A percentile compares a stretch with the other conserved stretches of the same genome.
phyloP scores from a whole-genome alignment of 2,329 filamentous ascomycete genomes.

The Lecanoromycetidae sp. region DNA sequence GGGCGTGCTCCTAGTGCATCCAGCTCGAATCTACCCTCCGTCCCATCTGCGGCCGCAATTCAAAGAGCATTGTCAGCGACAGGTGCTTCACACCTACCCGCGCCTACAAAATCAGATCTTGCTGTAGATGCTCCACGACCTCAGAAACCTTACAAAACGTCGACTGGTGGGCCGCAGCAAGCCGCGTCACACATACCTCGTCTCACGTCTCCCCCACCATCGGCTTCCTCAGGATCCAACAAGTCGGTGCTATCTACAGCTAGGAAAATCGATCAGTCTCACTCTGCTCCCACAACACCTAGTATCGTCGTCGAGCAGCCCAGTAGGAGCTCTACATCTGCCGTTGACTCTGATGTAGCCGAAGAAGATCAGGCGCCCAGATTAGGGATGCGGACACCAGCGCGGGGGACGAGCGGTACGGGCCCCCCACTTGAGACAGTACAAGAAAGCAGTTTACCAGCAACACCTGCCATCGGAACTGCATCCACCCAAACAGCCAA shows the following conservation, averaged over 20 bases:
- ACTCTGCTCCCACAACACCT: conserved; percentile 13
- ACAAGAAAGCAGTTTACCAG: conserved; percentile 72
- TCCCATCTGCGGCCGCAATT: conserved; percentile 49
- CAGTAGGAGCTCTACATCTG: background rate
- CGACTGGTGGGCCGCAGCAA: conserved; percentile 26
- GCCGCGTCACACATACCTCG: conserved; percentile 45
- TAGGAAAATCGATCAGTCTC: conserved; percentile 14
- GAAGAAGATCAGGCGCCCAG: conserved; percentile 28
- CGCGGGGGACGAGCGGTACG: conserved; percentile 13
- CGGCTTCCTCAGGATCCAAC: conserved; percentile 28
- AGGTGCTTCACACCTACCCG: conserved; percentile 53
- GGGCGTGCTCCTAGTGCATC: conserved; percentile 38
- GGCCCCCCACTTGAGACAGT: conserved; percentile 46
- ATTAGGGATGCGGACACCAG: conserved; percentile 16
- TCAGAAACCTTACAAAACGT: conserved; percentile 29
- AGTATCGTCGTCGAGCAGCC: conserved; percentile 16
- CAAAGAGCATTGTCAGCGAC: conserved; percentile 57
- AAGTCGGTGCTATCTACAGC: conserved; percentile 3
- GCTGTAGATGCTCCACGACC: conserved; percentile 50
- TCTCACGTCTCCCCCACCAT: conserved; percentile 63
- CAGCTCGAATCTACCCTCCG: conserved; percentile 25
- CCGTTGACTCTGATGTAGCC: conserved; percentile 6
- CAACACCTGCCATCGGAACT: conserved; percentile 44
- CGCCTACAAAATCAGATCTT: conserved; percentile 48
- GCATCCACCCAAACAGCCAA: conserved; percentile 30